Evolutionary conservation across 208 protist species (phyloP).

Genomic region (Naegleria fowleri): DNA sequence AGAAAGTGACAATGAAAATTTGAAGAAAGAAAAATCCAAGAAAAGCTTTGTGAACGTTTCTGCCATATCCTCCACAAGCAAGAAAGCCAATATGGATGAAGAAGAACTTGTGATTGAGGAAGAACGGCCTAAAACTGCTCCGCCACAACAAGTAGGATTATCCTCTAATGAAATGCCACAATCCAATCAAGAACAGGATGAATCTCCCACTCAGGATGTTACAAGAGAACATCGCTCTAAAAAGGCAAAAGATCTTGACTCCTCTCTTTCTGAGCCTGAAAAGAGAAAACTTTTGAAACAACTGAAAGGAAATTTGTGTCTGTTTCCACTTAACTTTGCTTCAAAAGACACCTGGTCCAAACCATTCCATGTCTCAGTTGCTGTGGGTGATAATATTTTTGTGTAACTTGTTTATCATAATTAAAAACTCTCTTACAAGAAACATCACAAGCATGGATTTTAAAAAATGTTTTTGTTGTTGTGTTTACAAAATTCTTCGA

Average conservation of each 20-base stretch:
- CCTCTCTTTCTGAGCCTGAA: not conserved
- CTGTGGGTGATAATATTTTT: not conserved
- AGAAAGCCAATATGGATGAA: not conserved
- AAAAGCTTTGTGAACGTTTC: not conserved
- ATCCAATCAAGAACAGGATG: not conserved
- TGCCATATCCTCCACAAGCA: not conserved
- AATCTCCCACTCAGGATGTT: too few relatives aligned
- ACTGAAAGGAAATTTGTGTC: not conserved
- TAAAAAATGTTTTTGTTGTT: too few relatives aligned
- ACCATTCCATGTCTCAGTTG: not conserved
- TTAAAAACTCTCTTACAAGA: too few relatives aligned
- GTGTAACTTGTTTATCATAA: too few relatives aligned
- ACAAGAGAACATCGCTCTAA: not conserved
- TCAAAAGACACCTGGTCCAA: not conserved
- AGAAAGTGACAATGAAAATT: not conserved
- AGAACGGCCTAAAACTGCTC: not conserved
- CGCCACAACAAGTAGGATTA: not conserved
- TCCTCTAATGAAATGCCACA: not conserved
- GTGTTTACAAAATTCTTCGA: too few relatives aligned
- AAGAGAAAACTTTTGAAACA: slow-evolving; percentile 5
- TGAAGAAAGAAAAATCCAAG: not conserved
- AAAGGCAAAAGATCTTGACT: not conserved
- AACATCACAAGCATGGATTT: too few relatives aligned
- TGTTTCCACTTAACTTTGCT: not conserved
- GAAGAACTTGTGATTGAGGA: not conserved